Conservation (phyloP, 1,284 basidiomycete species). For the Papiliotrema flavescens region DNA sequence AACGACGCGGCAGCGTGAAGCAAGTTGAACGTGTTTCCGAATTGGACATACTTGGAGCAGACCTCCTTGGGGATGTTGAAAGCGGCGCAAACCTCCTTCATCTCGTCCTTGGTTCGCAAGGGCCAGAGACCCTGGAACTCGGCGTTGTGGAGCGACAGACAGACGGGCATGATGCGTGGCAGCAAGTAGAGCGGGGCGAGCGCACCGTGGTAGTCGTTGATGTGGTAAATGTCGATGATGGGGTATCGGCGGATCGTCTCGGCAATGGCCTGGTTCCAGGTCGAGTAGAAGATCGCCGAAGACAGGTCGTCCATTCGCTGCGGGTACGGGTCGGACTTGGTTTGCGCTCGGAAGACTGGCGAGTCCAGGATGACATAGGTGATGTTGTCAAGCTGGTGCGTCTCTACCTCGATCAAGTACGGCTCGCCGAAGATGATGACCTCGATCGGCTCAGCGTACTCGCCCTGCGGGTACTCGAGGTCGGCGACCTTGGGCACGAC, state of each 20-base stretch:
- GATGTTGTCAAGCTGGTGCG: slow-evolving; percentile 85
- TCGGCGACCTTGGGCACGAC: slow-evolving; percentile 90
- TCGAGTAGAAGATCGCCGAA: slow-evolving; percentile 93
- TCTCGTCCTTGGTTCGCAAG: slow-evolving; percentile 88
- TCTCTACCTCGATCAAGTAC: slow-evolving; percentile 90
- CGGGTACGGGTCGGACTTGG: slow-evolving; percentile 88
- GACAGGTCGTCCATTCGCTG: slow-evolving; percentile 93
- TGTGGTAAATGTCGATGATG: slow-evolving; percentile 69
- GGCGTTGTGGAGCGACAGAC: slow-evolving; percentile 90
- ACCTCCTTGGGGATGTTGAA: slow-evolving; percentile 94
- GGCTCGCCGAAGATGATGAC: slow-evolving; percentile 93
- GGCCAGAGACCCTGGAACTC: slow-evolving; percentile 96
- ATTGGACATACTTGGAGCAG: slow-evolving; percentile 91
- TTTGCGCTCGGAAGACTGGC: slow-evolving; percentile 91
- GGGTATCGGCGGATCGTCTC: slow-evolving; percentile 78
- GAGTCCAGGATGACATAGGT: slow-evolving; percentile 88
- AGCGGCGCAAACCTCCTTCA: slow-evolving; percentile 94
- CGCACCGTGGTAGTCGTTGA: slow-evolving; percentile 81
- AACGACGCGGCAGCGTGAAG: slow-evolving; percentile 86
- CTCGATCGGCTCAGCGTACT: slow-evolving; percentile 84
- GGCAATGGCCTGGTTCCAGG: slow-evolving; percentile 93
- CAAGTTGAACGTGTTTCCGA: slow-evolving; percentile 93
- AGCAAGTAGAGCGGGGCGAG: slow-evolving; percentile 83
- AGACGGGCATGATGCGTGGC: slow-evolving; percentile 80
- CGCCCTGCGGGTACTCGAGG: slow-evolving; percentile 82